These are phyloP conservation scores for Naumovozyma baii DNA, from an alignment of 805 yeast species.

Conservation along the genomic window DNA sequence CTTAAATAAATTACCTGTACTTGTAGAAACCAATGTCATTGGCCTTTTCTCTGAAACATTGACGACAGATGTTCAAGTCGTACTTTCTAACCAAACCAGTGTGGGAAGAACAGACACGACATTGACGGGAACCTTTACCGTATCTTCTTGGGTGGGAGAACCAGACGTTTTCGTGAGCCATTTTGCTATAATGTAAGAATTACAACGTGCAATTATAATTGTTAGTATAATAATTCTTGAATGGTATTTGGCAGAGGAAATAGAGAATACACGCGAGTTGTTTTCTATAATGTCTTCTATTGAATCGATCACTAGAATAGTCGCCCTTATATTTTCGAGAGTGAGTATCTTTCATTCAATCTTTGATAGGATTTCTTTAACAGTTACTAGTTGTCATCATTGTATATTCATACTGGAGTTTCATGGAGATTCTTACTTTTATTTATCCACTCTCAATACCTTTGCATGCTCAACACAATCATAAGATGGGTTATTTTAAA, in stretches of 20 bases:
- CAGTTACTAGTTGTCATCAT: too few species aligned
- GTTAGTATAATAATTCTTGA: conserved; percentile 2
- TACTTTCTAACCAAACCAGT: conserved; percentile 99
- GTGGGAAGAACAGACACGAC: conserved; percentile 99
- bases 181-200: conserved; percentile 42
- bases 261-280: too few species aligned
- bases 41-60: conserved; percentile 99
- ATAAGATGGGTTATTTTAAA: too few species aligned
- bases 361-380: too few species aligned
- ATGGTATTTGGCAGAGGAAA: background rate
- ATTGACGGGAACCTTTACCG: conserved; percentile 99
- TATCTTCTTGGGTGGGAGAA: conserved; percentile 99
- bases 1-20: conserved; percentile 61
- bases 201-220: too few species aligned
- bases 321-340: too few species aligned
- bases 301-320: too few species aligned
- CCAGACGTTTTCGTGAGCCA: conserved; percentile 99
- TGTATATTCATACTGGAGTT: conserved; percentile 18
- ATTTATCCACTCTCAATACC: background rate
- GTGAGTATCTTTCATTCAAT: too few species aligned
- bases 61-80: conserved; percentile 99
- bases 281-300: too few species aligned
- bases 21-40: conserved; percentile 98
- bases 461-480: too few species aligned
- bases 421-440: background rate